Evolutionary conservation across 2,329 filamentous ascomycete genomes (phyloP).

Genomic region (Penicillium verrucosum): DNA sequence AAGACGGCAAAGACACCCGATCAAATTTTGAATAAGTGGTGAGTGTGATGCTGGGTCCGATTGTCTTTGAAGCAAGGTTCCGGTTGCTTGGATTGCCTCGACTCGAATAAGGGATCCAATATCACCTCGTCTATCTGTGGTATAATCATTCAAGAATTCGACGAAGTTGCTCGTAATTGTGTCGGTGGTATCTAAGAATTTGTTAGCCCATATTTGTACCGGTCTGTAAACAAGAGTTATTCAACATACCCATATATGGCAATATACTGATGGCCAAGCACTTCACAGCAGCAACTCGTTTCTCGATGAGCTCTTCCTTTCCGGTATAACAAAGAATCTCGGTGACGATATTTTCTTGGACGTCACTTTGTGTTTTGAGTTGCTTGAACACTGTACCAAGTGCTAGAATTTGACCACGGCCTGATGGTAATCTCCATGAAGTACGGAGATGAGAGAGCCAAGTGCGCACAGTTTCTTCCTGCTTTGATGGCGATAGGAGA

Average conservation of each 20-base stretch:
- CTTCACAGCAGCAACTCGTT: constrained; percentile 41
- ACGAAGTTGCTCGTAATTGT: constrained; percentile 31
- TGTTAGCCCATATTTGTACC: constrained; percentile 13
- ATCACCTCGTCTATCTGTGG: constrained; percentile 82
- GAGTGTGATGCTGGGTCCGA: constrained; percentile 8
- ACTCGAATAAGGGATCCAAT: constrained; percentile 82
- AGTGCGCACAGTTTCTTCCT: constrained; percentile 33
- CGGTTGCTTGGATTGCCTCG: constrained; percentile 69
- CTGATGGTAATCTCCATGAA: constrained; percentile 38
- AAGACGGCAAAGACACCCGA: constrained; percentile 59
- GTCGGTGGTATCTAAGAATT: constrained; percentile 28
- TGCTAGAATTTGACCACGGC: constrained; percentile 44
- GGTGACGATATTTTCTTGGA: constrained; percentile 31
- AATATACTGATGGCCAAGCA: constrained; percentile 39
- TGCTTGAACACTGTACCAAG: constrained; percentile 41
- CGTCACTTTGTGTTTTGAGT: constrained; percentile 23
- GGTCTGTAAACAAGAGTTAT: neutral
- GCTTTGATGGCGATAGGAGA: constrained; percentile 32
- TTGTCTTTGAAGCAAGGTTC: constrained; percentile 28
- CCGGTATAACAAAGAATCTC: constrained; percentile 35
- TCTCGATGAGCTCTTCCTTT: constrained; percentile 40
- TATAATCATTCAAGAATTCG: constrained; percentile 74
- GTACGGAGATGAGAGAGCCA: constrained; percentile 42
- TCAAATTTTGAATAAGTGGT: constrained; percentile 25
- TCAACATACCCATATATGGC: constrained; percentile 35